Conservation (phyloP, 2,329 filamentous ascomycete species). For the Hypoxylon sp. region DNA sequence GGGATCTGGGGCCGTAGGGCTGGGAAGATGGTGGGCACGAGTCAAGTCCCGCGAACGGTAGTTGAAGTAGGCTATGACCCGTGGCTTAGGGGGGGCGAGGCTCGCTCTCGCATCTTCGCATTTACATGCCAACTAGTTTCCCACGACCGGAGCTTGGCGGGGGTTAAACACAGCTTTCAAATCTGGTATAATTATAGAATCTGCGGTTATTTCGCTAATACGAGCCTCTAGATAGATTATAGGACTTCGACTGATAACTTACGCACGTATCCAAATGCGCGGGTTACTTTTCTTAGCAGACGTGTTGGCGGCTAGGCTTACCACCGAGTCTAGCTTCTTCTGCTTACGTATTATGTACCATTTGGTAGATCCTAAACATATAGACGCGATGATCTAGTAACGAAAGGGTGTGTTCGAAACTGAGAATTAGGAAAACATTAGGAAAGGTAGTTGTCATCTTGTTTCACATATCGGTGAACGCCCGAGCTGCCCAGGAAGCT, state of each 20-base stretch:
- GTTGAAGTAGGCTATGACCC: conserved; percentile 24
- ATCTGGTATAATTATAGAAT: conserved; percentile 37
- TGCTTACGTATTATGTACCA: conserved; percentile 1
- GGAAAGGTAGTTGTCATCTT: background rate
- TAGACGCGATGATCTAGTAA: background rate
- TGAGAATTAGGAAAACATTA: background rate
- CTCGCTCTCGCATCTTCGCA: conserved; percentile 5
- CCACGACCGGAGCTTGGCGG: conserved; percentile 5
- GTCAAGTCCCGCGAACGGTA: conserved; percentile 24
- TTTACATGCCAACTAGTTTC: conserved; percentile 6
- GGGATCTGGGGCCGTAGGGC: conserved; percentile 37
- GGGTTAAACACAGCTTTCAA: conserved; percentile 1
- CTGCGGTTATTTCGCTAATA: conserved; percentile 5
- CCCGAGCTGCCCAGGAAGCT: conserved; percentile 6
- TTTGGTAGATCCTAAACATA: background rate
- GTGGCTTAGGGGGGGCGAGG: conserved; percentile 22
- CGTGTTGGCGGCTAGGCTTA: conserved; percentile 16
- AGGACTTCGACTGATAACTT: conserved; percentile 16
- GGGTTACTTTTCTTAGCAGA: conserved; percentile 20
- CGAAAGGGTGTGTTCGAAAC: background rate
- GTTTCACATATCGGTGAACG: conserved; percentile 13
- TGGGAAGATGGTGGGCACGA: conserved; percentile 30
- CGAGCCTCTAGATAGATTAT: conserved; percentile 6
- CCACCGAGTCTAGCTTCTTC: conserved; percentile 6
- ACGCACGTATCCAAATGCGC: conserved; percentile 11